Evolutionary conservation across 2,329 filamentous ascomycete genomes (phyloP).

Genomic region (Daldinia sp.): DNA sequence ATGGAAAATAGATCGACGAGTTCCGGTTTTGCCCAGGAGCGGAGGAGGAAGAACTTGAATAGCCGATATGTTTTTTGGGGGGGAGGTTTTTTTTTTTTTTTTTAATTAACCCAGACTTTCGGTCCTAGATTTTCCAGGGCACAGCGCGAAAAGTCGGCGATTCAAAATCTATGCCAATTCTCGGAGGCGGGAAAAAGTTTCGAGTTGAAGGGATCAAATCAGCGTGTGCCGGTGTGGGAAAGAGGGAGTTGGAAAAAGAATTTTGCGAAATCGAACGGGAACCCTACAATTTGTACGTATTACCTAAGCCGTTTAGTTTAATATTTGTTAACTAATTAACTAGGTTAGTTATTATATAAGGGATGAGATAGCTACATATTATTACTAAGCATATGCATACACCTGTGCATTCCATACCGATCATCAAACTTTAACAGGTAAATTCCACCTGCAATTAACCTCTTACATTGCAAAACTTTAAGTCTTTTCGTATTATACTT

Average conservation of each 20-base stretch:
- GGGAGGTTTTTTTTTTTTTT: too few relatives aligned
- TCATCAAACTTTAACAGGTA: too few relatives aligned
- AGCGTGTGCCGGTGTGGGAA: slow-evolving; percentile 31
- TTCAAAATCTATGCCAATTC: slow-evolving; percentile 21
- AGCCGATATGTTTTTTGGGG: slow-evolving; percentile 39
- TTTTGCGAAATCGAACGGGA: slow-evolving; percentile 37
- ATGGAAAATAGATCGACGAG: slow-evolving; percentile 44
- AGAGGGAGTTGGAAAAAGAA: slow-evolving; percentile 45
- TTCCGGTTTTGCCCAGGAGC: slow-evolving; percentile 40
- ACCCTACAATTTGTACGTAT: not conserved
- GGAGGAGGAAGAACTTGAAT: slow-evolving; percentile 44
- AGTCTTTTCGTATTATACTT: too few relatives aligned
- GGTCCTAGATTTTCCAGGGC: slow-evolving; percentile 14
- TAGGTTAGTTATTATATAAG: too few relatives aligned
- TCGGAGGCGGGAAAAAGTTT: slow-evolving; percentile 42
- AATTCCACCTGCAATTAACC: too few relatives aligned
- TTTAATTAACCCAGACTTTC: slow-evolving; percentile 8
- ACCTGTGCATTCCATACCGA: too few relatives aligned
- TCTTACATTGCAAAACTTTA: too few relatives aligned
- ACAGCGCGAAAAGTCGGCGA: not conserved
- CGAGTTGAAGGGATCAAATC: slow-evolving; percentile 35
- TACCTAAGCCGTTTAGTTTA: not conserved
- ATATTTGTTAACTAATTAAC: too few relatives aligned
- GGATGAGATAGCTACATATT: too few relatives aligned
- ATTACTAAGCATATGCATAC: not conserved